These are phyloP conservation scores for Dacryopinax primogenitus DNA, from an alignment of 768 basidiomycete genomes.

Conservation along the genomic window DNA sequence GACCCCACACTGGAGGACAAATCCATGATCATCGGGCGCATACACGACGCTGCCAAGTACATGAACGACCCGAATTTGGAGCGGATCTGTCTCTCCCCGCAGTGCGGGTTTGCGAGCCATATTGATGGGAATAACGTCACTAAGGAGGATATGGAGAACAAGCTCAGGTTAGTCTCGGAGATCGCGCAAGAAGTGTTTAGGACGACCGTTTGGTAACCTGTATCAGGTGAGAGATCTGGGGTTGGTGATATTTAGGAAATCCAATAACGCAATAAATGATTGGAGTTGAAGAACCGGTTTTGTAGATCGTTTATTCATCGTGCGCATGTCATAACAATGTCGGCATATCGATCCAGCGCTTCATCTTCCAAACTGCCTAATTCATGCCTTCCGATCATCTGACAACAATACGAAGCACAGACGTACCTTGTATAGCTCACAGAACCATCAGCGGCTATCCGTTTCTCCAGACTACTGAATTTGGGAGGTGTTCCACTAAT, in stretches of 20 bases:
- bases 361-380: neutral
- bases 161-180: constrained; percentile 35
- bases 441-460: no score
- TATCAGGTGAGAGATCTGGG: neutral
- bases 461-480: no score
- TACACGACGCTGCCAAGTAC: constrained; percentile 42
- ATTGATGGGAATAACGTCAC: constrained; percentile 46
- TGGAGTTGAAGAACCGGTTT: no score
- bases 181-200: constrained; percentile 25
- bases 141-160: constrained; percentile 38
- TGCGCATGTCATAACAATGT: no score
- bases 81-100: constrained; percentile 44
- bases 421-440: neutral
- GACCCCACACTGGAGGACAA: constrained; percentile 40
- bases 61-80: constrained; percentile 34
- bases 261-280: no score
- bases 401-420: neutral
- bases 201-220: neutral
- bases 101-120: constrained; percentile 50
- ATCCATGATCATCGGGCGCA: constrained; percentile 37
- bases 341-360: neutral
- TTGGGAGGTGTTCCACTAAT: no score
- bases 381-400: neutral
- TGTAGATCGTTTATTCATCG: no score
- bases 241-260: neutral